Conservation (phyloP, 2,329 filamentous ascomycete genomes). For the Venturia carpophila region DNA sequence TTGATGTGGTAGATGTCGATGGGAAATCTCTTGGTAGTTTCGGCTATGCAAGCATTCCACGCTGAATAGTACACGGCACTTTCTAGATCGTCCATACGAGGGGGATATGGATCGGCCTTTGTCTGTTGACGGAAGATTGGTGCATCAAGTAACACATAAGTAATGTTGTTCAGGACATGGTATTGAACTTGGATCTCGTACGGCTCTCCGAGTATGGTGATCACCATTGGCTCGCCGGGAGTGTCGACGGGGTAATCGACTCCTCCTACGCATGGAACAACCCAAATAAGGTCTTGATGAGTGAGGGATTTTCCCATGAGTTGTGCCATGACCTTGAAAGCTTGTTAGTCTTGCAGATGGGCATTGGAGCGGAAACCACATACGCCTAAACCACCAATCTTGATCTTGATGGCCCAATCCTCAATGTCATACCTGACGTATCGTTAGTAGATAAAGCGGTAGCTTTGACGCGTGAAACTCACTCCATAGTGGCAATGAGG, state of each 20-base stretch:
- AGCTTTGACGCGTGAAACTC: not conserved
- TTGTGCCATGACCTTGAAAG: slow-evolving; percentile 50
- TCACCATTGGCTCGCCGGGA: slow-evolving; percentile 52
- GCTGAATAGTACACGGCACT: slow-evolving; percentile 61
- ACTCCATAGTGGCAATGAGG: slow-evolving; percentile 1
- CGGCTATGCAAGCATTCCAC: slow-evolving; percentile 63
- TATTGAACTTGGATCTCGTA: slow-evolving; percentile 59
- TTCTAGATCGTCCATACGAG: slow-evolving; percentile 62
- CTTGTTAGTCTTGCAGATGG: not conserved
- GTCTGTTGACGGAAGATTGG: slow-evolving; percentile 59
- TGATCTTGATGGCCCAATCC: slow-evolving; percentile 63
- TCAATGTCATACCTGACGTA: slow-evolving; percentile 57
- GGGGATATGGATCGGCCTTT: slow-evolving; percentile 54
- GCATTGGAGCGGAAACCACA: not conserved
- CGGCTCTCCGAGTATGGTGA: slow-evolving; percentile 52
- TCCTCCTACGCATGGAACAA: slow-evolving; percentile 50
- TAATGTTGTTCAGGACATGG: slow-evolving; percentile 57
- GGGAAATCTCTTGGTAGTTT: slow-evolving; percentile 54
- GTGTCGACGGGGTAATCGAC: slow-evolving; percentile 56
- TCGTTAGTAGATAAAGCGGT: not conserved
- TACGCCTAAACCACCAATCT: slow-evolving; percentile 59
- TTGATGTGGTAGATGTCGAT: slow-evolving; percentile 59
- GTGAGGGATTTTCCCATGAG: slow-evolving; percentile 60
- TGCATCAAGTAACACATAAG: slow-evolving; percentile 59
- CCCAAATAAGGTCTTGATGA: slow-evolving; percentile 57